Base-by-base conservation (phyloP, 2,329 filamentous ascomycete genomes). In the Calonectria pseudoreteaudii region DNA sequence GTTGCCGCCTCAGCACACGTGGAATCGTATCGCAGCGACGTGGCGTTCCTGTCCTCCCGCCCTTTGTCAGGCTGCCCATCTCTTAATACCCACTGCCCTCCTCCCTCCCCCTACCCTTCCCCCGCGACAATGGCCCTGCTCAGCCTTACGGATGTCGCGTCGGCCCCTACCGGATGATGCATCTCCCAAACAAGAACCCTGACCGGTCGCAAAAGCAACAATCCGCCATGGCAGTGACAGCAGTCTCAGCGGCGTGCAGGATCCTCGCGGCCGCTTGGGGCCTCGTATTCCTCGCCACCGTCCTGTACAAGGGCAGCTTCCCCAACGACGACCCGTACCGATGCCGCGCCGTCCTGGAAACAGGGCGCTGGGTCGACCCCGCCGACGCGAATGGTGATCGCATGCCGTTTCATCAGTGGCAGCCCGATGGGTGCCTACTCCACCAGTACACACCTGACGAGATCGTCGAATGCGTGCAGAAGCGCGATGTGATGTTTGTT, bases 341-440 rank as follows among this genome's bases (percentile, higher is more conserved):
- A 79, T 92, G 91, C 80, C 80, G 82, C 18, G 86, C 87, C 11
- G 83, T 91, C 36, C 83, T 90, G 14, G 85, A 85, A 49, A 82
- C 86, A 72, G 90, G 90, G 50, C 82, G 84, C 75, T 92, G 90
- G 90, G 73, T 80, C 78, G 80, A 78, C 77, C 83, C 81, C 49
- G 81, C 78, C 56, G 80, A 80, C 72, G 74, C 74, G 50, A 75
- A 80, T 75, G 77, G 79, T 77, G 74, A 77, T 75, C 70, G 68
- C 78, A 30, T 74, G 80, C 56, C 79, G 3, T 88, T 86, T 74
- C 81, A 85, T 56, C 85, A 87, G 75, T 93, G 91, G 91, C 88
- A 91, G 73, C 88, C 91, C 7, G 85, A 86, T 28, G 89, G 89
- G 31, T 93, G 91, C 82, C 87, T 89, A 68, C 85, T 92, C 80